Evolutionary conservation across 192 early-diverging fungal species (phyloP), one percentile per base, ranked within the genome.

Genomic region (Obelidium mucronatum): DNA sequence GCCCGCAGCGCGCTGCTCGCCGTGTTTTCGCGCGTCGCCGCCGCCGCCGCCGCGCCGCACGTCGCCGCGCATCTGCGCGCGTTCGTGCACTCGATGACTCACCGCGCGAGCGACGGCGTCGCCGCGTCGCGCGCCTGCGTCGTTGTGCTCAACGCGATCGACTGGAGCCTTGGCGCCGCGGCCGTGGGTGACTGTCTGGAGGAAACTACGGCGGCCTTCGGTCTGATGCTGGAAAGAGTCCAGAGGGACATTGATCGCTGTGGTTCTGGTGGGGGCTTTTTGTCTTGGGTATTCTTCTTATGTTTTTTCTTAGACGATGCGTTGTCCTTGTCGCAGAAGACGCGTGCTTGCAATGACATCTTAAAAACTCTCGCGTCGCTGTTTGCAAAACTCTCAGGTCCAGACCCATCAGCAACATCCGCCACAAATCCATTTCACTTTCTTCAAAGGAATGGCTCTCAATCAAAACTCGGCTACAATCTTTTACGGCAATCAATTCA

Each of bases 61-160:
- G 19, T 69, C 17, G 11, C 48, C 33, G 26, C n/a, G 11, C 13
- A 19, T 19, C 26, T 69, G 30, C 13, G 53, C 8, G 19, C 67
- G 13, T 28, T 13, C 13, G 44, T 65, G 17, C 35, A 65, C 34
- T 13, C 63, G n/a, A 33, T n/a, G 19, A 15, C 63, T 17, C 6
- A 13, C 28, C 5, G 17, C 19, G 26, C 56, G 13, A 19, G 5
- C 13, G 56, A 59, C 28, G 13, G 28, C 5, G 15, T 19, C 30
- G 17, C 19, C 19, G 44, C 77, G n/a, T 66, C 61, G 39, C 39
- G 56, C n/a, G 70, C 70, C 26, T 75, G 79, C 28, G 56, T 65
- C 24, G 52, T 81, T 28, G 39, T 81, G 36, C 37, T 78, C 31
- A 78, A 76, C 34, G 67, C 65, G 17, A 36, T 82, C 19, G 81